These are phyloP conservation scores for Veloboletus limbatus DNA, from an alignment of 1,284 basidiomycete genomes.

Conservation along the genomic window DNA sequence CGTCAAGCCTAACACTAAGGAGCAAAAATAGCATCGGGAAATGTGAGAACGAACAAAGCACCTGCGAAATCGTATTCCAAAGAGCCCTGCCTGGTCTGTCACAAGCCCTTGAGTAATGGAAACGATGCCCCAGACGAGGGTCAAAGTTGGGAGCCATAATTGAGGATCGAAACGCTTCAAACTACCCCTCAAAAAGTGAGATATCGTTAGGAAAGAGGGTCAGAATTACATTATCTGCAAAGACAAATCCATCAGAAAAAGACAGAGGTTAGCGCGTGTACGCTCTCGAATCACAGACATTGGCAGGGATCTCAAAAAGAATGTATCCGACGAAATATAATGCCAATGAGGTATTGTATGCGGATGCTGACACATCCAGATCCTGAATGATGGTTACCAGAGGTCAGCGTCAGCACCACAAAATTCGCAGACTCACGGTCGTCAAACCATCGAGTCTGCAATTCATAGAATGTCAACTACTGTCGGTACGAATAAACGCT, in stretches of 20 bases:
- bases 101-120: slow-evolving; percentile 59
- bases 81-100: slow-evolving; percentile 52
- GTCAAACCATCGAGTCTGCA: slow-evolving; percentile 46
- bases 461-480: neutral
- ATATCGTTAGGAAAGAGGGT: neutral
- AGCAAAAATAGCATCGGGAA: neutral
- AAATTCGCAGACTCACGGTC: slow-evolving; percentile 30
- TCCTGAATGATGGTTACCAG: slow-evolving; percentile 35
- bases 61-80: slow-evolving; percentile 53
- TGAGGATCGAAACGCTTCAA: slow-evolving; percentile 58
- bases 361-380: slow-evolving; percentile 43
- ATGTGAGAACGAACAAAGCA: slow-evolving; percentile 1
- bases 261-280: neutral
- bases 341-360: slow-evolving; percentile 60
- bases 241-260: neutral
- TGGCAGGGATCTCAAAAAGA: slow-evolving; percentile 65
- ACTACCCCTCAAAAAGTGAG: slow-evolving; percentile 29
- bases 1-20: slow-evolving; percentile 48
- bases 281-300: slow-evolving; percentile 43
- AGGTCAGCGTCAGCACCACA: neutral
- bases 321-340: slow-evolving; percentile 69
- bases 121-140: slow-evolving; percentile 59
- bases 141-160: slow-evolving; percentile 58
- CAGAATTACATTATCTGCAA: slow-evolving; percentile 42
- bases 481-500: slow-evolving; percentile 8